Base-by-base conservation (phyloP, 495 filamentous ascomycete species). In the Xylaria intraflava region DNA sequence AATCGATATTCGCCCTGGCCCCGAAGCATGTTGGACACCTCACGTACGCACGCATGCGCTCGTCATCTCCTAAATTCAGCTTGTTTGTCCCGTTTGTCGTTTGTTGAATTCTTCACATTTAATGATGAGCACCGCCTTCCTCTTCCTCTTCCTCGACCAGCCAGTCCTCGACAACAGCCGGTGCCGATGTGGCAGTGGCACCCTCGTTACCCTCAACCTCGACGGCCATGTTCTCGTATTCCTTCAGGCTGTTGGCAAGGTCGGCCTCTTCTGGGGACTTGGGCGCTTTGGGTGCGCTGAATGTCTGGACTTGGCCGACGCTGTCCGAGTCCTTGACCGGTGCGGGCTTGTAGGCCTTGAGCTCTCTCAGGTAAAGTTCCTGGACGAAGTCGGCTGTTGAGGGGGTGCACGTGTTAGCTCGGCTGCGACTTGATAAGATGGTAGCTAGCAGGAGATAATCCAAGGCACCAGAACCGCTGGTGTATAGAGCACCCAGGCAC, bases 341-440 rank as follows among this genome's bases (percentile, higher is more conserved):
- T 19, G 85, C 73, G 33, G 87, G 78, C 79, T 96, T 99, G 84
- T 92, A 96, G 72, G 82, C 79, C 71, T 88, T 90, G 62, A 99
- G 83, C 71, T 96, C 92, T 61, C 82, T 82, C 62, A 99, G 85
- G 81, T 97, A 99, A 63, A 99, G 83, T 59, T 96, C 92, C 75
- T 95, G 93, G 60, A 99, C 86, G 58, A 93, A 79, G 74, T 99
- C 93, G 76, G 85, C 94, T 97, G 56, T 44, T 23, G 16, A 31
- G 43, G 19, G 39, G 14, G 31, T 23, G 14, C 17, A 50, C 33
- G 2, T 20, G 47, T 53, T 38, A 38, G 46, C 33, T 23, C 23
- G 29, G 8, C 22, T 41, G 9, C 24, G 2, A 12, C 38, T 41
- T 24, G 17, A 22, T 42, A 20, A 36, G 40, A 26, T 42, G 17